Evolutionary conservation across 2,329 filamentous ascomycete species (phyloP).

Genomic region (Zelopaecilomyces penicillatus): DNA sequence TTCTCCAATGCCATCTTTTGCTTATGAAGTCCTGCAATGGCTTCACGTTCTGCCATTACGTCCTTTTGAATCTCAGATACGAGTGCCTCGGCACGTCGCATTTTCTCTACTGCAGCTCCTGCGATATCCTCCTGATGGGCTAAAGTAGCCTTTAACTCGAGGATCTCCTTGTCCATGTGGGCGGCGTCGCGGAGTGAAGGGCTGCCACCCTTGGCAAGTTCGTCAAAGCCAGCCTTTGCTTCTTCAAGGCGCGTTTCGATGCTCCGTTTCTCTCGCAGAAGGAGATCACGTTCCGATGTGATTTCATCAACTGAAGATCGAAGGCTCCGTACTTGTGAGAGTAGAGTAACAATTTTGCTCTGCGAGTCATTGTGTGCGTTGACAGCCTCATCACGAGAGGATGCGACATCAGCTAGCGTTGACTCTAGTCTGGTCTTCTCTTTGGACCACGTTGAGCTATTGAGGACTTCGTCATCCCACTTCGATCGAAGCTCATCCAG

Average conservation of each 20-base stretch:
- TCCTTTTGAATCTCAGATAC: slow-evolving; percentile 89
- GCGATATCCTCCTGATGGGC: slow-evolving; percentile 93
- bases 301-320: slow-evolving; percentile 80
- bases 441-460: slow-evolving; percentile 97
- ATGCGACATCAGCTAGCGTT: slow-evolving; percentile 77
- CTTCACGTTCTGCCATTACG: slow-evolving; percentile 76
- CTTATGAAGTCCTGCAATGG: slow-evolving; percentile 71
- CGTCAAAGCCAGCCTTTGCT: slow-evolving; percentile 80
- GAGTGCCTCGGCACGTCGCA: slow-evolving; percentile 85
- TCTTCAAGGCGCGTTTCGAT: slow-evolving; percentile 79
- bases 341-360: slow-evolving; percentile 78
- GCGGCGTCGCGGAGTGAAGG: slow-evolving; percentile 86
- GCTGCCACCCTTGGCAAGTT: slow-evolving; percentile 75
- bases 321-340: slow-evolving; percentile 81
- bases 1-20: slow-evolving; percentile 89
- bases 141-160: slow-evolving; percentile 80
- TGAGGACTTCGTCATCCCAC: slow-evolving; percentile 97
- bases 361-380: slow-evolving; percentile 93
- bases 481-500: slow-evolving; percentile 90
- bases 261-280: slow-evolving; percentile 82
- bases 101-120: slow-evolving; percentile 87
- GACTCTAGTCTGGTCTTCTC: slow-evolving; percentile 89
- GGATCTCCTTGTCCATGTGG: slow-evolving; percentile 75
- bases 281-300: slow-evolving; percentile 72
- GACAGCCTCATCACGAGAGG: slow-evolving; percentile 88